phyloP scores from a whole-genome alignment of 2,329 filamentous ascomycete genomes.

The Colletotrichum liaoningense region DNA sequence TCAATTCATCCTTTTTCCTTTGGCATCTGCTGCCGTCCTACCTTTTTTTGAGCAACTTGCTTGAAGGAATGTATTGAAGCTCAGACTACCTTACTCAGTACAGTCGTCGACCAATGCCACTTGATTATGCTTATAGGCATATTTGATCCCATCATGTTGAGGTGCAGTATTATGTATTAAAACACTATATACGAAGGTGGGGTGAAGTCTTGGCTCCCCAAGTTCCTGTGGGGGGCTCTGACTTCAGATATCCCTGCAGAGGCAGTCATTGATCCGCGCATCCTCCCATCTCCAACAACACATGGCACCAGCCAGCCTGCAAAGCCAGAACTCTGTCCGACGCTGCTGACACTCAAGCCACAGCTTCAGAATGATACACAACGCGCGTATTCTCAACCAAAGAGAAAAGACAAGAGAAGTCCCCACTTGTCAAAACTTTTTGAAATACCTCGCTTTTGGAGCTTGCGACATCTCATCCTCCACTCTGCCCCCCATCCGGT shows the following conservation, averaged over 20 bases:
- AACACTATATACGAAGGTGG: background rate
- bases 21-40: background rate
- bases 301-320: background rate
- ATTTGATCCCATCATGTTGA: background rate
- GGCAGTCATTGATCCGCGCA: background rate
- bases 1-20: background rate
- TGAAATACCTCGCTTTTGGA: background rate
- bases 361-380: background rate
- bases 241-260: background rate
- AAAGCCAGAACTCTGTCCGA: background rate
- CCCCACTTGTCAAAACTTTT: background rate
- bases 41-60: background rate
- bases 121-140: background rate
- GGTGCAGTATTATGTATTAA: background rate
- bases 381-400: background rate
- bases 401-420: background rate
- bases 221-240: background rate
- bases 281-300: slow-evolving; percentile 12
- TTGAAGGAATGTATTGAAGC: background rate
- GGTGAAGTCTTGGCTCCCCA: background rate
- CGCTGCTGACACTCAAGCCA: background rate
- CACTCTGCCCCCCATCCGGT: background rate
- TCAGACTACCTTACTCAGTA: too few relatives aligned
- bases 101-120: background rate
- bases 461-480: background rate